These are phyloP conservation scores for Physocladia obscura DNA, from an alignment of 192 early-diverging fungal genomes.

Conservation along the genomic window DNA sequence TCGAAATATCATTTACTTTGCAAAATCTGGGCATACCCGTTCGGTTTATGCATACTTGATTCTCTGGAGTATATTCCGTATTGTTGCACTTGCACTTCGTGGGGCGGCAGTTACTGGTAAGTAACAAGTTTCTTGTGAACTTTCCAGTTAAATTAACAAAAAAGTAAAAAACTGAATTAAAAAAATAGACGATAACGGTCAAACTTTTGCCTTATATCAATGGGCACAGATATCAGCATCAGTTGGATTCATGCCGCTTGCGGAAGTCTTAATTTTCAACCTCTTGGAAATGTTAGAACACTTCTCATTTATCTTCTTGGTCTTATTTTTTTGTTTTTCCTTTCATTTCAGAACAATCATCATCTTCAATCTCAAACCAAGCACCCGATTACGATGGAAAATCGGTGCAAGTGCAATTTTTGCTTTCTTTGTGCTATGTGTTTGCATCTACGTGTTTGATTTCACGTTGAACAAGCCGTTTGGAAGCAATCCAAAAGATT, in stretches of 20 bases:
- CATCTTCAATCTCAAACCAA: not conserved
- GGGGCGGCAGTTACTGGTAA: not conserved
- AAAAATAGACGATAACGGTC: constrained; percentile 1
- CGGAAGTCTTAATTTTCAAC: constrained; percentile 3
- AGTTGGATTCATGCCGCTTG: constrained; percentile 25
- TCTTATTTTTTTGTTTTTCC: too few species aligned
- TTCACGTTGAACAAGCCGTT: constrained; percentile 20
- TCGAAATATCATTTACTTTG: constrained; percentile 4
- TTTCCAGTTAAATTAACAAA: too few species aligned
- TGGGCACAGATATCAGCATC: not conserved
- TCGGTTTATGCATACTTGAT: constrained; percentile 1
- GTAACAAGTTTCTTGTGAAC: too few species aligned
- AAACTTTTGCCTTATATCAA: not conserved
- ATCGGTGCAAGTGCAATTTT: not conserved
- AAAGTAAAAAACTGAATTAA: not conserved
- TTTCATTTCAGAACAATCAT: constrained; percentile 10
- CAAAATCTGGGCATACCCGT: constrained; percentile 7
- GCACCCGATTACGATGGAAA: not conserved
- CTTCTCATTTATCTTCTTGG: too few species aligned
- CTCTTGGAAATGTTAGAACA: not conserved
- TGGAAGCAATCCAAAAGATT: constrained; percentile 1
- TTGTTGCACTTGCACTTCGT: not conserved
- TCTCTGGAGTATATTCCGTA: not conserved
- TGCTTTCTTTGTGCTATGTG: not conserved
- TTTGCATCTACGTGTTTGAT: constrained; percentile 5